Evolutionary conservation across 1,284 basidiomycete species (phyloP).

Genomic region (Serendipita sp.): DNA sequence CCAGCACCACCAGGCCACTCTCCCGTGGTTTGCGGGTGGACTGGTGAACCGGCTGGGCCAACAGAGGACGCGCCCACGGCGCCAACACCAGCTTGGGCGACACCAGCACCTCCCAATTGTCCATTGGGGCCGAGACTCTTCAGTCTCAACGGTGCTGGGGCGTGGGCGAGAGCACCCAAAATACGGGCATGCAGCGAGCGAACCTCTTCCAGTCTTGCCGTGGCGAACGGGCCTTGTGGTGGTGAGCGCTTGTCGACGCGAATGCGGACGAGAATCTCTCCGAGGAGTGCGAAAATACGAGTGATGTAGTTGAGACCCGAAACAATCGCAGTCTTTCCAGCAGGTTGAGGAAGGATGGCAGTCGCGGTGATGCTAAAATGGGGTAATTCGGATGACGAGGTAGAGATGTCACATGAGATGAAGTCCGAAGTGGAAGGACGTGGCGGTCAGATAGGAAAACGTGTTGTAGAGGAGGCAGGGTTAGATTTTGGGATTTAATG

Average conservation of each 20-base stretch:
- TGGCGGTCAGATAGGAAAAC: not conserved
- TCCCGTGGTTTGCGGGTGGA: conserved; percentile 23
- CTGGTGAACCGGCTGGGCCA: conserved; percentile 20
- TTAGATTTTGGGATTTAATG: not conserved
- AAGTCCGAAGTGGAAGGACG: not conserved
- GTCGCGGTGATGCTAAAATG: conserved; percentile 55
- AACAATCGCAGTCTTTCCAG: conserved; percentile 67
- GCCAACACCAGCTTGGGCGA: conserved; percentile 21
- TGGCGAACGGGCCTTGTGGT: conserved; percentile 67
- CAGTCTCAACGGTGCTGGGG: conserved; percentile 54
- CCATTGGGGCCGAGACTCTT: conserved; percentile 25
- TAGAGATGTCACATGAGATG: not conserved
- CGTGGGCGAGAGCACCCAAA: conserved; percentile 49
- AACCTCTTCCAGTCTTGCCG: conserved; percentile 64
- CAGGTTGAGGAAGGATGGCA: conserved; percentile 66
- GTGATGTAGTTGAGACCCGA: conserved; percentile 77
- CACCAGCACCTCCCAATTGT: conserved; percentile 23
- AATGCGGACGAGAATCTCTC: conserved; percentile 71
- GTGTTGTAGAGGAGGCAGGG: not conserved
- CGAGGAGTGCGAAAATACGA: conserved; percentile 68
- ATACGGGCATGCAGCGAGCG: conserved; percentile 62
- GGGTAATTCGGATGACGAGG: not conserved
- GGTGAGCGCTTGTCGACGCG: conserved; percentile 72
- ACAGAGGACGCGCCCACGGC: conserved; percentile 25
- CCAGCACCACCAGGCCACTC: conserved; percentile 14